Conservation (phyloP, 768 basidiomycete species). For the Mycena vulgaris region DNA sequence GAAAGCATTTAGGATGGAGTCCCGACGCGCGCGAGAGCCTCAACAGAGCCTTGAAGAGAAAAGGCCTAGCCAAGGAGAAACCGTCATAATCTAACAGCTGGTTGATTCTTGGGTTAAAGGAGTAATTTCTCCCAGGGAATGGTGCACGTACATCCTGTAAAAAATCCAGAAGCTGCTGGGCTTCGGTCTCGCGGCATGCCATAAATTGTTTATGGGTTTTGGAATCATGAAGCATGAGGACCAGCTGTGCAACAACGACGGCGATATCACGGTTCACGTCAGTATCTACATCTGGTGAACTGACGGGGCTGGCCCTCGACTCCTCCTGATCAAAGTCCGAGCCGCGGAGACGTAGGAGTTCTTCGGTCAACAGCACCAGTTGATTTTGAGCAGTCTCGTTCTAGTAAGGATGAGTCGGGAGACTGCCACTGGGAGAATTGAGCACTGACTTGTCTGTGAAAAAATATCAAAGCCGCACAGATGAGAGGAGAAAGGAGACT, state of each 20-base stretch:
- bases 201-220: constrained; percentile 15
- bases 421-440: too few relatives aligned
- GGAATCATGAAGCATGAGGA: background rate
- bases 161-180: constrained; percentile 22
- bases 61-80: background rate
- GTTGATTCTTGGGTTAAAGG: background rate
- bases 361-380: too few relatives aligned
- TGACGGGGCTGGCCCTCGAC: constrained; percentile 1
- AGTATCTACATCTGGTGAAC: background rate
- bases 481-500: too few relatives aligned
- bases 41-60: background rate
- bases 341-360: too few relatives aligned
- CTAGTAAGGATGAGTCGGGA: too few relatives aligned
- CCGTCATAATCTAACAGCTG: background rate
- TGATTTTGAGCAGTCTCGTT: too few relatives aligned
- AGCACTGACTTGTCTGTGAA: too few relatives aligned
- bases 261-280: background rate
- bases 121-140: background rate
- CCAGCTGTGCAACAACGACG: background rate
- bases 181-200: background rate
- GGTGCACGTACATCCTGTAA: constrained; percentile 24
- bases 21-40: background rate
- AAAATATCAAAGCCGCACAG: too few relatives aligned
- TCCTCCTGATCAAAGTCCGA: too few relatives aligned
- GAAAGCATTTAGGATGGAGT: background rate